These are phyloP conservation scores for Fusarium subglutinans DNA, from an alignment of 2,329 filamentous ascomycete genomes.

Conservation along the genomic window DNA sequence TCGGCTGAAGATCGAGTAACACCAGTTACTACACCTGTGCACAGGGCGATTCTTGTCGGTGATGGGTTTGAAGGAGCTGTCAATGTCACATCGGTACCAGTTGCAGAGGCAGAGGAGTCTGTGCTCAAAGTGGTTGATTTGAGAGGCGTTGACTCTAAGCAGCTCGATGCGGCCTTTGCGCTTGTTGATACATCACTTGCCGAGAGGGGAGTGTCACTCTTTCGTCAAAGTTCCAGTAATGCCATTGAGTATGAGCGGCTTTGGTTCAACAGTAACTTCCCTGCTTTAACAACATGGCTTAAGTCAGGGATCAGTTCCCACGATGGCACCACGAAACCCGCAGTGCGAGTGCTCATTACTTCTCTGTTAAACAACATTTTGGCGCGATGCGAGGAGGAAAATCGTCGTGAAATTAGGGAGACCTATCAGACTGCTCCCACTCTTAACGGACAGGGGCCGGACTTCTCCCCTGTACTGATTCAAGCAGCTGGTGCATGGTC, in stretches of 20 bases:
- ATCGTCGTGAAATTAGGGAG: slow-evolving; percentile 48
- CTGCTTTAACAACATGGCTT: slow-evolving; percentile 73
- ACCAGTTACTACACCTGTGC: slow-evolving; percentile 81
- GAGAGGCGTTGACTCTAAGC: slow-evolving; percentile 52
- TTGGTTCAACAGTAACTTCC: slow-evolving; percentile 78
- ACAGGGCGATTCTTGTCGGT: slow-evolving; percentile 79
- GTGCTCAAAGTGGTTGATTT: slow-evolving; percentile 69
- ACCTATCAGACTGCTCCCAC: slow-evolving; percentile 41
- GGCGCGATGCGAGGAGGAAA: slow-evolving; percentile 59
- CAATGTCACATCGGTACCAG: slow-evolving; percentile 56
- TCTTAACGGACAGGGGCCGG: slow-evolving; percentile 33
- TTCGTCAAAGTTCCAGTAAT: slow-evolving; percentile 75
- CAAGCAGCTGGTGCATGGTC: slow-evolving; percentile 75
- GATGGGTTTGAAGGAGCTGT: slow-evolving; percentile 76
- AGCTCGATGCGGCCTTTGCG: slow-evolving; percentile 56
- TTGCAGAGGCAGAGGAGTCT: slow-evolving; percentile 50
- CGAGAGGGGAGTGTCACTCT: slow-evolving; percentile 68
- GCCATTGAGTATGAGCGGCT: slow-evolving; percentile 76
- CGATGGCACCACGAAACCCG: slow-evolving; percentile 66
- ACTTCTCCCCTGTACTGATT: slow-evolving; percentile 60
- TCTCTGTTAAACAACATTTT: slow-evolving; percentile 70
- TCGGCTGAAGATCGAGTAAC: slow-evolving; percentile 71
- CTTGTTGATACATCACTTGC: slow-evolving; percentile 73
- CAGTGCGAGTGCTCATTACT: slow-evolving; percentile 71
- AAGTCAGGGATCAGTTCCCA: slow-evolving; percentile 55